Evolutionary conservation across 148 eudicot species (phyloP), one percentile per base, ranked within the genome.

Genomic region (Oxyria digyna): DNA sequence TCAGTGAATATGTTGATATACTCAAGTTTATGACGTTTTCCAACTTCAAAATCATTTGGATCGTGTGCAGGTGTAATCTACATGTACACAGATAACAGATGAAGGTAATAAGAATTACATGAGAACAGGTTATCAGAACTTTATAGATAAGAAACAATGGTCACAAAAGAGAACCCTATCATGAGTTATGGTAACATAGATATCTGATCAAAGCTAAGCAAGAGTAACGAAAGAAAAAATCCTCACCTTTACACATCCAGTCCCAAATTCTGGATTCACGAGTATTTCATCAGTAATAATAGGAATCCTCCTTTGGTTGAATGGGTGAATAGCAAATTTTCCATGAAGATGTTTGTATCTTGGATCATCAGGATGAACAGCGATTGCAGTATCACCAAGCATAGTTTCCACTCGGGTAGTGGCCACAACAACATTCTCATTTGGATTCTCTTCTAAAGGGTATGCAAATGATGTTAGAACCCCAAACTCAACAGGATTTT

Each of bases 11-110:
- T 85, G 72, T 87, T 91, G 70, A 91, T 91, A 74, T 82, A 91
- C 40, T 88, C 87, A 63, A 91, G 92, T 38, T 79, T 75, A 73
- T 89, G 93, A 23, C 93, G 93, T 82, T 82, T 85, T 50, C 97
- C 93, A 76, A 94, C 96, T 74, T 90, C 93, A 82, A 94, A 94
- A 84, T 90, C 99, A 77, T 94, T 88, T 45, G 93, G 96, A 76
- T 94, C 98, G 74, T 90, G 99, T 37, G 99, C 99, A 65, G 99
- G 97, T 18, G 97, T 90, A 69, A 94, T 90, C 98, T 94, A 81
- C 82, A 84, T 57, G 37, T 31, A 59, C 15, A 59, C 12, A 29
- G n/a, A 59, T 50, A 18, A 18, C 57, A 59, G 31, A 59, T 59
- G 18, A 29, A 59, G 65, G 37, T 31, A 59, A 11, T n/a, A n/a